Base-by-base conservation (phyloP, 2,329 filamentous ascomycete species). In the Sordariomycetes sp. region DNA sequence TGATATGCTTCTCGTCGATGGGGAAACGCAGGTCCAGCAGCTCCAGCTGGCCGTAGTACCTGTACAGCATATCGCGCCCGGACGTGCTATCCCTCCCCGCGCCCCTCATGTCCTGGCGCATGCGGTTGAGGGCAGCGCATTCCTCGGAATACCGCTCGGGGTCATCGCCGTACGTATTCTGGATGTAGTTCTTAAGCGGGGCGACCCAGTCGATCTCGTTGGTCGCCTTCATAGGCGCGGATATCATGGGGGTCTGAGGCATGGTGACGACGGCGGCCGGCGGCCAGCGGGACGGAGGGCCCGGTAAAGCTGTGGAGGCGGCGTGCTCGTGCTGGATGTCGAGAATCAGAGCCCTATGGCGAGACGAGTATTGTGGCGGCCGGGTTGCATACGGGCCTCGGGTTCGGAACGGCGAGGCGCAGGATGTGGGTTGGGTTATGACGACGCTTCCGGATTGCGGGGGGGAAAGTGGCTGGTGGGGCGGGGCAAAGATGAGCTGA, bases 141-240 rank as follows among this genome's bases (percentile, higher is more conserved):
- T 99, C 94, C 71, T 97, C 90, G 56, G 85, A 82, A 76, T 99
- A 99, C 64, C 90, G 84, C 70, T 99, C 94, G 32, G 94, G 92
- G 69, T 97, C 92, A 72, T 99, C 94, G 69, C 91, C 91, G 70
- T 99, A 96, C 25, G 87, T 95, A 64, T 90, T 81, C 63, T 90
- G 83, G 66, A 99, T 99, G 76, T 97, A 96, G 62, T 80, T 77
- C 76, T 97, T 97, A 63, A 99, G 79, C 53, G 94, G 94, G 53
- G 81, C 79, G 62, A 97, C 80, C 94, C 94, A 99, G 80, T 99
- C 94, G 69, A 99, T 95, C 77, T 99, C 94, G 78, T 91, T 96
- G 62, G 94, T 99, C 57, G 81, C 81, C 82, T 87, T 97, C 66
- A 96, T 81, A 69, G 92, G 92, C 79, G 86, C 86, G 65, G 90